These are phyloP conservation scores for Platanus orientalis DNA, from an alignment of 164 flowering plant genomes.

Conservation along the genomic window DNA sequence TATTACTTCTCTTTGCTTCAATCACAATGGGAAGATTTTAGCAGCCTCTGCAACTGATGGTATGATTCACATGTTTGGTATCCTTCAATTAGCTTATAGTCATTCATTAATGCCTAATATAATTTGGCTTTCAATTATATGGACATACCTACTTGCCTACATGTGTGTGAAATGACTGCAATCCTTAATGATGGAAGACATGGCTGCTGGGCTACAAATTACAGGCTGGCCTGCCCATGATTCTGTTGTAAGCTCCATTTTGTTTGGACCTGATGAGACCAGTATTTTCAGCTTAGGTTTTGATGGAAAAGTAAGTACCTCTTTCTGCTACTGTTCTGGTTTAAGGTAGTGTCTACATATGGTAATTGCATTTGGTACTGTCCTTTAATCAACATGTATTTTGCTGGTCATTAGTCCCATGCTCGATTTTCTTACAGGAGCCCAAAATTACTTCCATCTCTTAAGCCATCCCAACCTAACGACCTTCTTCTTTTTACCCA, in stretches of 20 bases:
- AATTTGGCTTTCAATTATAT: background rate
- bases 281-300: conserved; percentile 87
- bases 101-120: background rate
- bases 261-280: conserved; percentile 92
- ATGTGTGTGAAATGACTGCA: background rate
- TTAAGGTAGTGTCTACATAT: too few relatives aligned
- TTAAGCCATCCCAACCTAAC: too few relatives aligned
- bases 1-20: conserved; percentile 87
- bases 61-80: conserved; percentile 99
- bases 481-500: too few relatives aligned
- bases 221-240: conserved; percentile 99
- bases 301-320: conserved; percentile 84
- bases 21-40: conserved; percentile 94
- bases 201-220: conserved; percentile 92
- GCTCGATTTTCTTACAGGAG: too few relatives aligned
- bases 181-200: conserved; percentile 67
- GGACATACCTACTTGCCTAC: background rate
- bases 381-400: too few relatives aligned
- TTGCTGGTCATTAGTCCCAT: too few relatives aligned
- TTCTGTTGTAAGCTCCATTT: conserved; percentile 79
- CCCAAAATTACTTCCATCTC: too few relatives aligned
- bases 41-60: conserved; percentile 96
- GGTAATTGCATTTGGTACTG: too few relatives aligned
- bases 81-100: conserved; percentile 21
- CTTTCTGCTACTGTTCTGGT: too few relatives aligned